Base-by-base conservation (phyloP, 2,329 filamentous ascomycete species). In the Colletotrichum viniferum region DNA sequence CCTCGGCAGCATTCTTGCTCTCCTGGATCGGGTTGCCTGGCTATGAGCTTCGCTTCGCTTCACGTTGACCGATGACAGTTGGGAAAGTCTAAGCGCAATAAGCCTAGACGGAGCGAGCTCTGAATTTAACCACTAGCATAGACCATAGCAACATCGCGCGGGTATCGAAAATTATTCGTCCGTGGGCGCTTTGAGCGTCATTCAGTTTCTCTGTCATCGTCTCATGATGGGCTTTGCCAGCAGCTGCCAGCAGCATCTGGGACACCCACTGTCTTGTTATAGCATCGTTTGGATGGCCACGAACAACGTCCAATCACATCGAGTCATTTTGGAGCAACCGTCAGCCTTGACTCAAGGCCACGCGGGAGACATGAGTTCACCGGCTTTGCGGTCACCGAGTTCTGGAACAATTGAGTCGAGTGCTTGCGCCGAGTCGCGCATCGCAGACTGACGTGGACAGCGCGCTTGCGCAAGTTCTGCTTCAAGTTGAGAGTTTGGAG, bases 161-260 rank as follows among this genome's bases (percentile, higher is more conserved):
- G n/a, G 30, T 38, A 52, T 7, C 18, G 5, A 48, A 48, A 14
- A 34, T 28, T 43, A n/a, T 21, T 69, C 56, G 43, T 68, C 43
- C 24, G 36, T 48, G 62, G 26, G 58, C 26, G 55, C 68, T 48
- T 55, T 52, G 68, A n/a, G 24, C 62, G 18, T 55, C 60, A 43
- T 12, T 13, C 13, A 28, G 10, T n/a, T n/a, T 65, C 55, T 34
- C 38, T 67, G 21, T 21, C 61, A n/a, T 65, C 67, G 61, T 74
- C 72, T 66, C 55, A 67, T 62, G 9, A 30, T 43, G 28, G 14
- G 26, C 21, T 28, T 34, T 56, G 48, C 21, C 55, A 69, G 56
- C 30, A 34, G 38, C 60, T 72, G 73, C 56, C 69, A 75, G 36
- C 32, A 26, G n/a, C 16, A 43, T 36, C 69, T 75, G 69, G 62